Evolutionary conservation across 108 stramenopile genomes (phyloP).

Genomic region (Skeletonema marinoi): DNA sequence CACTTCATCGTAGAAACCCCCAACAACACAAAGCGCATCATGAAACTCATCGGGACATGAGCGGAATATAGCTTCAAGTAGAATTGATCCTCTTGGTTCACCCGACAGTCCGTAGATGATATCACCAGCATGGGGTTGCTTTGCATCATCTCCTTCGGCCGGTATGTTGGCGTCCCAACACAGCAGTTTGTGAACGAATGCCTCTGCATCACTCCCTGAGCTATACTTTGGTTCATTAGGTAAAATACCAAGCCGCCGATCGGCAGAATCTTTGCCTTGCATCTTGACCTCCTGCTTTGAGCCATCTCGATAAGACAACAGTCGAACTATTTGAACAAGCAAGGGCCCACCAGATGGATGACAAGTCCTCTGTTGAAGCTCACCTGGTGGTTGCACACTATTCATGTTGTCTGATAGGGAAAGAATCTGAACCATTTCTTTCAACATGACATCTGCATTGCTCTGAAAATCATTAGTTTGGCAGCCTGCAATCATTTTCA

Average conservation of each 20-base stretch:
- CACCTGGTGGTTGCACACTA: conserved; percentile 47
- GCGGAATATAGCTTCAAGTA: conserved; percentile 75
- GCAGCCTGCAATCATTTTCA: conserved; percentile 33
- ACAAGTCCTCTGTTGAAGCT: conserved; percentile 71
- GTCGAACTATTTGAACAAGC: conserved; percentile 64
- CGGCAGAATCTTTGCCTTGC: conserved; percentile 28
- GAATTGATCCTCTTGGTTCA: conserved; percentile 78
- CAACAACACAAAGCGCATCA: conserved; percentile 50
- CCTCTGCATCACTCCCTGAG: conserved; percentile 59
- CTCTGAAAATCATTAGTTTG: conserved; percentile 37
- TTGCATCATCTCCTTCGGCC: conserved; percentile 11
- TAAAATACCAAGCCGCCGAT: conserved; percentile 61
- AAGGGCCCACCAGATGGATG: conserved; percentile 84
- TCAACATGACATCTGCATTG: conserved; percentile 37
- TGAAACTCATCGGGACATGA: conserved; percentile 66
- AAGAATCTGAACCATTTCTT: conserved; percentile 37
- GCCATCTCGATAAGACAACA: conserved; percentile 61
- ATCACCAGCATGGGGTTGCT: conserved; percentile 63
- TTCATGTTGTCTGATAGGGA: conserved; percentile 3
- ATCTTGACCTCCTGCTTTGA: conserved; percentile 1
- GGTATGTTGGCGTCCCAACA: conserved; percentile 63
- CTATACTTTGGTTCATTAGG: conserved; percentile 62
- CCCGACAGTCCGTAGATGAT: conserved; percentile 85
- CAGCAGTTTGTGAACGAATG: conserved; percentile 60
- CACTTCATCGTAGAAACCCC: conserved; percentile 56